phyloP scores from a whole-genome alignment of 2,329 filamentous ascomycete genomes.

The Trichoderma sp. region DNA sequence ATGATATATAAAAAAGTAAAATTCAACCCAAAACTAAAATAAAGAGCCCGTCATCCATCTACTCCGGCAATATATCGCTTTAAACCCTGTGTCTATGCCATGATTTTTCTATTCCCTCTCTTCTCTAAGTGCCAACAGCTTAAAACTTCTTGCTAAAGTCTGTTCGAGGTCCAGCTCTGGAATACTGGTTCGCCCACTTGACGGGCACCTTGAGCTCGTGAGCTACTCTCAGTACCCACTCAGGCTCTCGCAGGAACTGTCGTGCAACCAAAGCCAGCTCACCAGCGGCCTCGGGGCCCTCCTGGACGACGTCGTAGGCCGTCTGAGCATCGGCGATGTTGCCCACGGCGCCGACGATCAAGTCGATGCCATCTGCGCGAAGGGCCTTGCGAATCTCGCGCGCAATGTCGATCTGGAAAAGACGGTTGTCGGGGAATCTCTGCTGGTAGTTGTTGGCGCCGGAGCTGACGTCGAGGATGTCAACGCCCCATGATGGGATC shows the following conservation, averaged over 20 bases:
- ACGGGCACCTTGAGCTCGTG: conserved; percentile 69
- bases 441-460: conserved; percentile 66
- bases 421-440: conserved; percentile 59
- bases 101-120: not conserved
- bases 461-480: conserved; percentile 78
- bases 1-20: not conserved
- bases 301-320: conserved; percentile 58
- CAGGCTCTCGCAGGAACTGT: conserved; percentile 79
- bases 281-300: conserved; percentile 36
- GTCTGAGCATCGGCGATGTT: conserved; percentile 66
- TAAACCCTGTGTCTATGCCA: not conserved
- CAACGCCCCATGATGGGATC: conserved; percentile 70
- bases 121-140: not conserved
- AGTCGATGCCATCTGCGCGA: conserved; percentile 42
- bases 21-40: not conserved
- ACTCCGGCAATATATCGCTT: not conserved
- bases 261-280: conserved; percentile 74
- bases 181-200: conserved; percentile 68
- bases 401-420: conserved; percentile 74
- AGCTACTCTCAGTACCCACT: conserved; percentile 71
- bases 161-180: conserved; percentile 30
- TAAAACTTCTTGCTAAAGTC: conserved; percentile 19
- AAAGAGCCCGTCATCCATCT: not conserved
- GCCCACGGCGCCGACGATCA: conserved; percentile 74
- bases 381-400: conserved; percentile 67